Evolutionary conservation across 1,284 basidiomycete species (phyloP).

Genomic region (Microbotryomycetes sp.): DNA sequence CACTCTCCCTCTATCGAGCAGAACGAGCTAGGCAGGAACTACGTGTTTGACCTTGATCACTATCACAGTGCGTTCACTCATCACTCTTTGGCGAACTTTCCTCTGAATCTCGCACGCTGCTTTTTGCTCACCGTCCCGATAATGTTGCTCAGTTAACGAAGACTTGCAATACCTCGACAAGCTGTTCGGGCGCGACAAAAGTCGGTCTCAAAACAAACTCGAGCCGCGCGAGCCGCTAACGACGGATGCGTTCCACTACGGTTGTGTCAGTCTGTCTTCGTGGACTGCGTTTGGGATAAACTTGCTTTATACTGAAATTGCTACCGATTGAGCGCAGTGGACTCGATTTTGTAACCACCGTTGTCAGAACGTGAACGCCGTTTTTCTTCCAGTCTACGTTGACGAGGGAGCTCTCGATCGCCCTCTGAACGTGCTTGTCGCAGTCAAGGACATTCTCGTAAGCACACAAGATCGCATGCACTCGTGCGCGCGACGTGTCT

Average conservation of each 20-base stretch:
- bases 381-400: slow-evolving; percentile 9
- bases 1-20: too few species aligned
- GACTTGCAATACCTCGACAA: too few species aligned
- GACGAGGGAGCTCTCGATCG: slow-evolving; percentile 17
- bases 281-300: too few species aligned
- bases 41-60: slow-evolving; percentile 17
- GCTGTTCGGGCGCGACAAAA: background rate
- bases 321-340: slow-evolving; percentile 23
- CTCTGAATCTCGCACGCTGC: too few species aligned
- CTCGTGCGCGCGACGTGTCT: background rate
- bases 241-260: background rate
- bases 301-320: too few species aligned
- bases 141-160: background rate
- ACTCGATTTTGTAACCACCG: slow-evolving; percentile 31
- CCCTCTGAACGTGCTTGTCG: slow-evolving; percentile 25
- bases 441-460: slow-evolving; percentile 15
- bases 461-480: background rate
- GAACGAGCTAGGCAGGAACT: background rate
- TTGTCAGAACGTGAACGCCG: slow-evolving; percentile 14
- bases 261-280: background rate
- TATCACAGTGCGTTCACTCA: slow-evolving; percentile 4
- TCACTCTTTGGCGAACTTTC: too few species aligned
- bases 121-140: background rate
- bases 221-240: too few species aligned
- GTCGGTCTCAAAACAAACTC: background rate